These are phyloP conservation scores for Chalara sp. DNA, from an alignment of 2,329 filamentous ascomycete species.

Conservation along the genomic window DNA sequence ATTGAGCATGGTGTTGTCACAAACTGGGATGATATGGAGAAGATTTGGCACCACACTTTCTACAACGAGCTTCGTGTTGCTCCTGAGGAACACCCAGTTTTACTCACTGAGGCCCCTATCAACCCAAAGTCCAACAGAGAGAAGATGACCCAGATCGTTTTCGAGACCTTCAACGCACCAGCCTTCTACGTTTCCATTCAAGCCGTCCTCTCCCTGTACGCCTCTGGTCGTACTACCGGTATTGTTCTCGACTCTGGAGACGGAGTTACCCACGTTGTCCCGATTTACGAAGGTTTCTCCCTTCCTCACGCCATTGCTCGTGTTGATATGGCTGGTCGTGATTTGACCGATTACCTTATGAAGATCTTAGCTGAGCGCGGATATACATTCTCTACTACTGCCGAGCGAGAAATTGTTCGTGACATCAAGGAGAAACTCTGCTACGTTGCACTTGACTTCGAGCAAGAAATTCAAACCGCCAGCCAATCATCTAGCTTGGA, in stretches of 20 bases:
- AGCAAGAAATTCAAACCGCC: conserved; percentile 99
- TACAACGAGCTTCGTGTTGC: conserved; percentile 99
- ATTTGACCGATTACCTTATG: conserved; percentile 99
- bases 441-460: conserved; percentile 99
- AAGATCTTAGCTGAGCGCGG: conserved; percentile 99
- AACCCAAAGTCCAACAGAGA: conserved; percentile 99
- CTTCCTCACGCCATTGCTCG: conserved; percentile 99
- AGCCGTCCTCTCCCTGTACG: conserved; percentile 98
- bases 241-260: conserved; percentile 99
- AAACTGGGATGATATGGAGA: conserved; percentile 99
- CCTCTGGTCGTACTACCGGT: conserved; percentile 99
- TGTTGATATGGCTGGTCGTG: conserved; percentile 99
- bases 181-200: conserved; percentile 99
- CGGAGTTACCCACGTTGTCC: conserved; percentile 99
- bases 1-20: conserved; percentile 99
- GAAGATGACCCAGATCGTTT: conserved; percentile 99
- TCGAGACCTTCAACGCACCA: conserved; percentile 99
- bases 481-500: conserved; percentile 97
- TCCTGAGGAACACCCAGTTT: conserved; percentile 98
- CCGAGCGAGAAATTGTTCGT: conserved; percentile 99
- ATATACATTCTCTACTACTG: conserved; percentile 99
- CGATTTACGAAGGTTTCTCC: conserved; percentile 99
- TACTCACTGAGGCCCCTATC: conserved; percentile 98
- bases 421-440: conserved; percentile 99
- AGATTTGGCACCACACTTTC: conserved; percentile 99